Conservation (phyloP, 179 eudicot genomes). For the Camellia oleifera region DNA sequence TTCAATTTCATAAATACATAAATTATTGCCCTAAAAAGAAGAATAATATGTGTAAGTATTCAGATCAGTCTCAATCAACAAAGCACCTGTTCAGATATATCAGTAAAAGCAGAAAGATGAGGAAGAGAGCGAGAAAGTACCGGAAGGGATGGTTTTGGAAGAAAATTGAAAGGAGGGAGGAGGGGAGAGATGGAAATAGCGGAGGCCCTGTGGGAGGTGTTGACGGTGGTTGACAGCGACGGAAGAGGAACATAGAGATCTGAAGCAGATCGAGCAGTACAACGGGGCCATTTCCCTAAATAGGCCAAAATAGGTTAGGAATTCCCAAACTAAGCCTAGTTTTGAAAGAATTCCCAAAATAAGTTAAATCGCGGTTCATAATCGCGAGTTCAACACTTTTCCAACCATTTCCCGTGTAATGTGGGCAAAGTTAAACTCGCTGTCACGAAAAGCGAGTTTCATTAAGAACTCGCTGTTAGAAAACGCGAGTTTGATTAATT, state of each 20-base stretch:
- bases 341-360: no score
- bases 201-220: conserved; percentile 20
- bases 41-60: no score
- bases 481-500: no score
- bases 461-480: no score
- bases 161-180: conserved; percentile 17
- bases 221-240: conserved; percentile 24
- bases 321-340: no score
- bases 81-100: neutral
- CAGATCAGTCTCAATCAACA: neutral
- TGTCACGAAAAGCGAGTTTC: no score
- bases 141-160: conserved; percentile 25
- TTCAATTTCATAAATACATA: neutral
- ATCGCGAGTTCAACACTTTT: no score
- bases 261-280: conserved; percentile 34
- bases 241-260: conserved; percentile 37
- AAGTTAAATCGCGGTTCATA: no score
- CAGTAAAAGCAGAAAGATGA: neutral
- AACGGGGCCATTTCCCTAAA: no score
- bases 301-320: no score
- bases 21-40: neutral
- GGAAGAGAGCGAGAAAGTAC: conserved; percentile 11
- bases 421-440: no score
- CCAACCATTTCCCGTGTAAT: no score
- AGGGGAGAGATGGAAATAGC: conserved; percentile 29